These are phyloP conservation scores for Fraxinus angustifolia DNA, from an alignment of 305 asterid genomes.

Conservation along the genomic window DNA sequence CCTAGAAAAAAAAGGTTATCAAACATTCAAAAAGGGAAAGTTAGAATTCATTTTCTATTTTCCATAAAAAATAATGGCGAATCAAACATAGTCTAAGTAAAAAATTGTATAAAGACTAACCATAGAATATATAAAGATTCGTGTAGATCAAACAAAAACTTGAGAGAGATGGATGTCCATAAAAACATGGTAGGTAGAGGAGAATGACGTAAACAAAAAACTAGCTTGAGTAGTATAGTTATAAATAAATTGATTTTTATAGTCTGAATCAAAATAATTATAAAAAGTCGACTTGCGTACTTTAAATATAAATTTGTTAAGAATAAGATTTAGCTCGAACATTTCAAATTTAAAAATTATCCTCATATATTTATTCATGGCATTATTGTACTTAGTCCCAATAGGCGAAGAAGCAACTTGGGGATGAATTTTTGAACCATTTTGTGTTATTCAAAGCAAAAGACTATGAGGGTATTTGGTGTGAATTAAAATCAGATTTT, in stretches of 20 bases:
- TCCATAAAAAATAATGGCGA: no score
- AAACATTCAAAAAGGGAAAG: no score
- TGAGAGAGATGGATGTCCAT: neutral
- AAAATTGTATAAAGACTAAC: neutral
- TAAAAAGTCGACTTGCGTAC: no score
- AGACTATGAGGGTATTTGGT: no score
- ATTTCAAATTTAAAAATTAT: neutral
- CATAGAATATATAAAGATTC: neutral
- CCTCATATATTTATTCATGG: no score
- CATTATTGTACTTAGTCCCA: neutral
- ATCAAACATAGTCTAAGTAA: neutral
- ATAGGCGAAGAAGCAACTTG: no score
- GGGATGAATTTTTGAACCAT: no score
- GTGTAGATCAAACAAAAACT: neutral
- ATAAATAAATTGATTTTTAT: neutral
- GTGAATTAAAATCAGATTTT: no score
- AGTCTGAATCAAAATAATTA: no score
- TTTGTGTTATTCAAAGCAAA: no score
- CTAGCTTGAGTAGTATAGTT: neutral
- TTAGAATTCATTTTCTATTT: no score
- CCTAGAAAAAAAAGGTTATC: no score
- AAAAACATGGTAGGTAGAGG: neutral
- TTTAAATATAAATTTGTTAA: neutral
- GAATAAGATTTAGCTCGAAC: neutral
- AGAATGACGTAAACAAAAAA: neutral